Evolutionary conservation across 129 eudicot genomes (phyloP), one percentile per base, ranked within the genome.

Genomic region (Deinandra increscens): DNA sequence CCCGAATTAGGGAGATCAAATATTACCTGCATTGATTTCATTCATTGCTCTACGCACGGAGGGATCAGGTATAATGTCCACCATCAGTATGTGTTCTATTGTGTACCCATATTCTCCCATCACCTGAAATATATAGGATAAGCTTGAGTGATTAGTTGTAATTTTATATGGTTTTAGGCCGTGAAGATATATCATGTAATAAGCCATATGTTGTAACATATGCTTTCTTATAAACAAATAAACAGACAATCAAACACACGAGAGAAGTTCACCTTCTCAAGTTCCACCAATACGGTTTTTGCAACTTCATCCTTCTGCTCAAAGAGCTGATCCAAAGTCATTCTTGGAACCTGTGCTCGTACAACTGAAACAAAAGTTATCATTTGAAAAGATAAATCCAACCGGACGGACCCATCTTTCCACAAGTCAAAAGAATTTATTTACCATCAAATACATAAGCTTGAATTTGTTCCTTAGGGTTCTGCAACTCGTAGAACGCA

Each of bases 11-110:
- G 66, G 44, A 55, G 33, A 49, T 33, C 5, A 68, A 68, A 49
- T 18, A 44, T 14, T 56, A 91, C 98, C 98, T 79, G 98, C 96
- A 80, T 92, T 92, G 19, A 92, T 92, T 80, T 92, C 98, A 73
- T 88, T 92, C 98, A 92, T 92, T 48, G 98, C 98, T 75, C 67
- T 89, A 66, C 96, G 87, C 54, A 92, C 98, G 13, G 88, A 74
- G 12, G 95, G 81, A 55, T 92, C 96, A 19, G 98, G 98, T 72
- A 92, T 81, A 9, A 92, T 88, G 73, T 92, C 98, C 72, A 88
- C 91, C 96, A 92, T 86, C 85, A 92, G 74, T 81, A 92, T 92
- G 78, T 89, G 98, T 64, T 88, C 98, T 71, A 92, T 92, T 75
- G 56, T 79, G 82, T 88, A 92, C 17, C 98, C 96, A 73, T 92